Percentiles rank a stretch among this genome's conserved stretches.
phyloP scores from a whole-genome alignment of 1,284 basidiomycete species.

The Calocybe gambosa region DNA sequence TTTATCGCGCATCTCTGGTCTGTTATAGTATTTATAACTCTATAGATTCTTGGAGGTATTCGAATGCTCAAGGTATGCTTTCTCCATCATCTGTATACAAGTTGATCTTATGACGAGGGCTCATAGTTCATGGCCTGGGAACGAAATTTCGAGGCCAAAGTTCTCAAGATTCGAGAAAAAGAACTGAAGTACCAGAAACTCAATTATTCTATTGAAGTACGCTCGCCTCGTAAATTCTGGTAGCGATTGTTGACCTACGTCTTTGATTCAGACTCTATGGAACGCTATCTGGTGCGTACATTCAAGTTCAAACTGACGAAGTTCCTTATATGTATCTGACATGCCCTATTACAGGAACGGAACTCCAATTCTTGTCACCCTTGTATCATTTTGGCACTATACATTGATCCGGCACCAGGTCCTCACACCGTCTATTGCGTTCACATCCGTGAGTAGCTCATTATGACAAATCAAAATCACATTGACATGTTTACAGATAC shows the following conservation, averaged over 20 bases:
- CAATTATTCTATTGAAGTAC: slow-evolving; percentile 82
- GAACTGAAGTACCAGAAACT: slow-evolving; percentile 81
- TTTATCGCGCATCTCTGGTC: slow-evolving; percentile 2
- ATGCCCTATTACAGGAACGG: slow-evolving; percentile 44
- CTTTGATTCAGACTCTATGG: slow-evolving; percentile 47
- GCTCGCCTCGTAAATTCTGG: slow-evolving; percentile 5
- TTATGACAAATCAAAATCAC: background rate
- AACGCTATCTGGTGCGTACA: slow-evolving; percentile 67
- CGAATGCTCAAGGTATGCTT: slow-evolving; percentile 80
- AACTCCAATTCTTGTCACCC: slow-evolving; percentile 68
- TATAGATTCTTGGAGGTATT: slow-evolving; percentile 75
- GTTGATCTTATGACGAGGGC: background rate
- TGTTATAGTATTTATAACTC: background rate
- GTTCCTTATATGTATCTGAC: background rate
- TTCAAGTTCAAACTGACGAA: background rate
- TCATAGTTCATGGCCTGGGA: slow-evolving; percentile 93
- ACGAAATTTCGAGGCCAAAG: slow-evolving; percentile 76
- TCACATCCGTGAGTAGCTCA: slow-evolving; percentile 60
- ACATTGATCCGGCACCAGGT: slow-evolving; percentile 61
- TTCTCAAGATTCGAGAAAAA: slow-evolving; percentile 68
- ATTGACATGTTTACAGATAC: slow-evolving; percentile 31
- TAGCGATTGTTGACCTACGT: background rate
- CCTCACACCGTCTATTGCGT: slow-evolving; percentile 81
- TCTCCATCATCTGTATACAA: background rate
- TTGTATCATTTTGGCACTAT: slow-evolving; percentile 82